Evolutionary conservation across 2,329 filamentous ascomycete species (phyloP).

Genomic region (Colletotrichum camelliae): DNA sequence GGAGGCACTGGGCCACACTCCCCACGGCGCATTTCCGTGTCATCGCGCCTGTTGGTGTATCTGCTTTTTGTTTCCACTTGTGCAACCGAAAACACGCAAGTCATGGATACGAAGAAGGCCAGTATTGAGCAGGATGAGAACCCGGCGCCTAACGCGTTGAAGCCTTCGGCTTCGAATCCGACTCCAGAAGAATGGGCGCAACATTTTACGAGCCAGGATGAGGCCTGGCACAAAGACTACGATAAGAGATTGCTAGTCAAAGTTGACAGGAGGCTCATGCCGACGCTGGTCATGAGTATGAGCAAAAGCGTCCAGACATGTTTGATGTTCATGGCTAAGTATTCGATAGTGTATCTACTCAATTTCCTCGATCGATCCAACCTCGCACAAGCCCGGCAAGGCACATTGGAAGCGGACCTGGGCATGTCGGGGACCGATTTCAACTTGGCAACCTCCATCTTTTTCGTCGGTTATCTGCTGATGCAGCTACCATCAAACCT

Average conservation of each 20-base stretch:
- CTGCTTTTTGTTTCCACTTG: not conserved
- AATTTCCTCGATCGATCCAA: constrained; percentile 61
- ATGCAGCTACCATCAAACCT: constrained; percentile 69
- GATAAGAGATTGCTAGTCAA: constrained; percentile 46
- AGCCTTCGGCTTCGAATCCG: constrained; percentile 3
- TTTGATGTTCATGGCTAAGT: not conserved
- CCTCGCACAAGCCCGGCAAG: constrained; percentile 59
- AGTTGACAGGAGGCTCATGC: constrained; percentile 56
- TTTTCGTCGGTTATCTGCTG: constrained; percentile 64
- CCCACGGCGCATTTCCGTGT: not conserved
- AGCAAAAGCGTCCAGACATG: constrained; percentile 27
- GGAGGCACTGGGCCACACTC: not conserved
- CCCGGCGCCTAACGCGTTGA: not conserved
- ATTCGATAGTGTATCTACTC: constrained; percentile 38
- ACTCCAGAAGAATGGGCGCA: constrained; percentile 15
- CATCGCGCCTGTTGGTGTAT: not conserved
- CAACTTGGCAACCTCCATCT: constrained; percentile 58
- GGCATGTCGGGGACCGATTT: constrained; percentile 61
- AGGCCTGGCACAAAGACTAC: constrained; percentile 9
- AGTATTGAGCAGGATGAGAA: constrained; percentile 16
- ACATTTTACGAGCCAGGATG: not conserved
- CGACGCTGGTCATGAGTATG: constrained; percentile 49
- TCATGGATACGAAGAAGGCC: constrained; percentile 4
- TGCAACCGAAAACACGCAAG: not conserved
- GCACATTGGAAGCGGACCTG: constrained; percentile 57